These are phyloP conservation scores for Eutrema japonicum DNA, from an alignment of 345 rosid genomes.

Conservation along the genomic window DNA sequence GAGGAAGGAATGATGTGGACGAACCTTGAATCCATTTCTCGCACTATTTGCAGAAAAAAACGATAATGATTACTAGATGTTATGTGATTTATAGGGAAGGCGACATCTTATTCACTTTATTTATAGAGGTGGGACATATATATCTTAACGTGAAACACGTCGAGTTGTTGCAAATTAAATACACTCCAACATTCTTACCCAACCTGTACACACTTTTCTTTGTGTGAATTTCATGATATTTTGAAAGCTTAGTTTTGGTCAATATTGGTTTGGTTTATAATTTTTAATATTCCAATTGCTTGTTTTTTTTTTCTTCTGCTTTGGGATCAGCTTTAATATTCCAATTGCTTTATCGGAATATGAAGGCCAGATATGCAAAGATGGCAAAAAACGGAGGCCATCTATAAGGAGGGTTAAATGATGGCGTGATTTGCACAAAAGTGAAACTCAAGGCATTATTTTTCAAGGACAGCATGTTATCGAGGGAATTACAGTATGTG, in stretches of 20 bases:
- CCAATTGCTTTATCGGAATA: neutral
- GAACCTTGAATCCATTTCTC: conserved; percentile 28
- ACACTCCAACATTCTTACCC: neutral
- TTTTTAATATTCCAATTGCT: no score
- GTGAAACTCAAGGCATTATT: no score
- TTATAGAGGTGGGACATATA: conserved; percentile 38
- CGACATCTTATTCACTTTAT: neutral
- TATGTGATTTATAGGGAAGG: neutral
- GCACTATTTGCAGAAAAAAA: neutral
- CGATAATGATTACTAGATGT: neutral
- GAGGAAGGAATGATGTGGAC: neutral
- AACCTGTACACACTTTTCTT: neutral
- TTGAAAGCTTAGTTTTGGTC: no score
- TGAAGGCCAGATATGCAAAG: neutral
- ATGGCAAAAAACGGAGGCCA: neutral
- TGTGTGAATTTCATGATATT: neutral
- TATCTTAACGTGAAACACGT: conserved; percentile 36
- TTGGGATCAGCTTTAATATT: no score
- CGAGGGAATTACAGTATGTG: neutral
- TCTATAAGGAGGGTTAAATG: neutral
- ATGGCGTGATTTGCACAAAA: neutral
- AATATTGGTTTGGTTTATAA: no score
- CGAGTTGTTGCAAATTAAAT: neutral
- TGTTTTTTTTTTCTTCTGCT: no score
- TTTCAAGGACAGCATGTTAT: no score